Conservation (phyloP, 208 protist species). For the Trypanosoma avium region DNA sequence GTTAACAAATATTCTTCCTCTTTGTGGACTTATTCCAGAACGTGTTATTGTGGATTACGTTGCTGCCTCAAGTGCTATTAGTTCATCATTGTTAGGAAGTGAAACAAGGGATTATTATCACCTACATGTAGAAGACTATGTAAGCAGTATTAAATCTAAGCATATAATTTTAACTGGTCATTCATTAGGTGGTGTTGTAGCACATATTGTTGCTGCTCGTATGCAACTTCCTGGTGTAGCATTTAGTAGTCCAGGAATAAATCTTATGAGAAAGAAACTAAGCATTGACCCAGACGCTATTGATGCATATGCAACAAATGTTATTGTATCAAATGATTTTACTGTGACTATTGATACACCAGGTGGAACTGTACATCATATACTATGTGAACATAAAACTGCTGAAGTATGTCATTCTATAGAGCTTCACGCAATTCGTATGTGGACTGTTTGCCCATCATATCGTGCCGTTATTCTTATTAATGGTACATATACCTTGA, state of each 20-base stretch:
- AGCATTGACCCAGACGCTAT: conserved; percentile 18
- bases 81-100: neutral
- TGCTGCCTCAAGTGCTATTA: conserved; percentile 22
- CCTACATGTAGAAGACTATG: conserved; percentile 28
- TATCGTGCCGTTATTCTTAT: conserved; percentile 21
- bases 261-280: conserved; percentile 29
- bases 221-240: conserved; percentile 22
- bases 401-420: conserved; percentile 33
- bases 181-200: conserved; percentile 29
- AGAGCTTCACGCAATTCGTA: conserved; percentile 27
- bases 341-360: conserved; percentile 19
- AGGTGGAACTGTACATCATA: conserved; percentile 28
- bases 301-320: conserved; percentile 26
- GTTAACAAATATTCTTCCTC: conserved; percentile 25
- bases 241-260: conserved; percentile 29
- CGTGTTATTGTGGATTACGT: conserved; percentile 25
- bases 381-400: conserved; percentile 27
- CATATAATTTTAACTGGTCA: conserved; percentile 32
- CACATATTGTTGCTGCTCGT: conserved; percentile 28
- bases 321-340: conserved; percentile 31
- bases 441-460: conserved; percentile 27
- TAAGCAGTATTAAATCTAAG: conserved; percentile 5
- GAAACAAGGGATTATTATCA: conserved; percentile 22
- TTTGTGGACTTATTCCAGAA: conserved; percentile 24
- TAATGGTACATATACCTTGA: conserved; percentile 25